Base-by-base conservation (phyloP, 345 rosid species). In the Dipteronia sinensis region DNA sequence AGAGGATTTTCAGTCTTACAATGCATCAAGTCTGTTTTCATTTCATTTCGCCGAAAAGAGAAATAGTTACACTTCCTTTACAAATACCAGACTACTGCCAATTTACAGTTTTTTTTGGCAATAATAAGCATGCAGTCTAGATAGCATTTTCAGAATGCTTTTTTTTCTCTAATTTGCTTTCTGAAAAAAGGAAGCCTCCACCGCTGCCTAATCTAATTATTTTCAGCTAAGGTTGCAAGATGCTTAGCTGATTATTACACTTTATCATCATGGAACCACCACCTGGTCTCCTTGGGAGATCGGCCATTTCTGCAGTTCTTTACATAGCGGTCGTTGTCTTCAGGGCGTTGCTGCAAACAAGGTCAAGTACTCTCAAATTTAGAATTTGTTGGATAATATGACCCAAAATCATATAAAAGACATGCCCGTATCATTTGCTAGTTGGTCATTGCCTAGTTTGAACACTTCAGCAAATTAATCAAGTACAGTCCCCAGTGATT, bases 201-300 rank as follows among this genome's bases (percentile, higher is more conserved):
- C 38, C 38, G 6, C 49, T 15, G 49, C 76, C 77, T 61, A 75
- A 75, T 51, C 65, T 76, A 47, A 31, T 82, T 75, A 79, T 81
- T 82, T 76, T 17, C 62, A 66, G 73, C 42, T 69, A 80, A 40
- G 55, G 67, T 71, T 53, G 76, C 49, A 10, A 59, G 27, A 81
- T 71, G 77, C 79, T 58, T 47, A 34, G 16, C 19, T 73, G 19
- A 58, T 79, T 88, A 58, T 79, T 88, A 96, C 53, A 94, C 98
- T 83, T 95, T 95, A 76, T 95, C 97, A 56, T 94, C 99, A 73
- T 96, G 98, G 87, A 96, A 96, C 98, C 97, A 96, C 99, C 99
- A 96, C 87, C 99, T 90, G n/a, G 99, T 96, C 94, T 94, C 98
- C 88, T 96, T 96, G 0, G 98, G 99, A 76, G 98, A 94, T 77